Conservation (phyloP, 1,284 basidiomycete genomes). For the Clitocybe nebularis region DNA sequence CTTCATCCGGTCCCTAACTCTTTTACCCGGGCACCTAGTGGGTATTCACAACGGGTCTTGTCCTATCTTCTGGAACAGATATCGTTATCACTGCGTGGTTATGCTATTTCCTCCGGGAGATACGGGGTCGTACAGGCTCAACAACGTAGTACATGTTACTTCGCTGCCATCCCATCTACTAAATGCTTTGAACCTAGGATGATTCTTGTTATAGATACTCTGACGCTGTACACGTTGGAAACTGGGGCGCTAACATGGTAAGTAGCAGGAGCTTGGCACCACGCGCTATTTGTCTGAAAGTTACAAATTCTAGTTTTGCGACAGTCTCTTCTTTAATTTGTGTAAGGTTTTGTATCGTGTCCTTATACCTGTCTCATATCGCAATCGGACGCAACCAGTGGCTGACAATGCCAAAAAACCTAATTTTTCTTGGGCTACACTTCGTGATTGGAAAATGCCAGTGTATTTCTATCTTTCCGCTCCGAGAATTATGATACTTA, state of each 20-base stretch:
- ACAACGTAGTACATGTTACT: constrained; percentile 16
- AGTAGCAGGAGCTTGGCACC: constrained; percentile 5
- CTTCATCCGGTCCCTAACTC: neutral
- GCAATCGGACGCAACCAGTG: constrained; percentile 15
- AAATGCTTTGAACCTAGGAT: constrained; percentile 33
- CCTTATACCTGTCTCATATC: neutral
- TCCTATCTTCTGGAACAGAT: constrained; percentile 44
- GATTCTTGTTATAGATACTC: constrained; percentile 43
- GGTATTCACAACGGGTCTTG: constrained; percentile 49
- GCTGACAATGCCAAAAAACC: constrained; percentile 22
- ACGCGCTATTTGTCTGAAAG: neutral
- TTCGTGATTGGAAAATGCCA: constrained; percentile 21
- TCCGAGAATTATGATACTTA: neutral
- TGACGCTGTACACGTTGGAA: constrained; percentile 52
- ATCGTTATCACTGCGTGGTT: constrained; percentile 43
- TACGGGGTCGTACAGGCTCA: constrained; percentile 21
- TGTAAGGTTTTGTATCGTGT: constrained; percentile 29
- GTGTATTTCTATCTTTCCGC: constrained; percentile 7
- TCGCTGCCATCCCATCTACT: constrained; percentile 1
- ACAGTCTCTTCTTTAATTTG: constrained; percentile 39
- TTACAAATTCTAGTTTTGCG: constrained; percentile 28
- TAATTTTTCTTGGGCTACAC: constrained; percentile 26
- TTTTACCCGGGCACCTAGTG: constrained; percentile 25
- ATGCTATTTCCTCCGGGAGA: constrained; percentile 38
- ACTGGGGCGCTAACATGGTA: constrained; percentile 48